Conservation (phyloP, 495 filamentous ascomycete genomes). For the Thermochaetoides thermophila region DNA sequence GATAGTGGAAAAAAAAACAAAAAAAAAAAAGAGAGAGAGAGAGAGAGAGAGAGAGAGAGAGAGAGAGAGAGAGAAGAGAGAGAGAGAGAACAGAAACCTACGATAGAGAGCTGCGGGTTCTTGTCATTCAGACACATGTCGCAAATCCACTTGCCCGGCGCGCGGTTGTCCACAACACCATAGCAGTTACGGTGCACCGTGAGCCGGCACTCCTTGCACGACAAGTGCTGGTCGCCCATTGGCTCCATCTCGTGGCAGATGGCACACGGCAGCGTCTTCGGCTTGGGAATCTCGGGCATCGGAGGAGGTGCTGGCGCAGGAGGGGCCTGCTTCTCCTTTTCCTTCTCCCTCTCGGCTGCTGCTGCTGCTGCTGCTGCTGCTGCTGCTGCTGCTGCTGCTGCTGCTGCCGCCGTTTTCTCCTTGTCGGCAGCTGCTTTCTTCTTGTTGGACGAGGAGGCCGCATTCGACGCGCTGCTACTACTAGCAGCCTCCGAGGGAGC, state of each 20-base stretch:
- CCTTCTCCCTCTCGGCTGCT: constrained; percentile 1
- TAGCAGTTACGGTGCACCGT: constrained; percentile 93
- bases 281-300: constrained; percentile 56
- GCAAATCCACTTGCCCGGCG: constrained; percentile 74
- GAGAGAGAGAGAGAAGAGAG: neutral
- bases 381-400: constrained; percentile 1
- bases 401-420: constrained; percentile 4
- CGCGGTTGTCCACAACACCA: constrained; percentile 57
- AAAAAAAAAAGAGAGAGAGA: neutral
- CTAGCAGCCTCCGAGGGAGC: constrained; percentile 23
- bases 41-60: neutral
- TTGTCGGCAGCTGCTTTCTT: constrained; percentile 43
- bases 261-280: constrained; percentile 67
- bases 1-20: neutral
- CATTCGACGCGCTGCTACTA: constrained; percentile 11
- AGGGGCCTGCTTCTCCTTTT: neutral
- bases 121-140: constrained; percentile 93
- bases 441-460: constrained; percentile 43
- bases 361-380: no score
- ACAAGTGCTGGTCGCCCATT: constrained; percentile 53
- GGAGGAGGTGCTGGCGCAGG: constrained; percentile 34
- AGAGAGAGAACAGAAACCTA: constrained; percentile 27
- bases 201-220: constrained; percentile 72
- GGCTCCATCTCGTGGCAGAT: constrained; percentile 67
- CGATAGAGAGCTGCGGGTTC: constrained; percentile 69